Conservation (phyloP, 176 grass and related monocot species). For the Aegilops sharonensis region DNA sequence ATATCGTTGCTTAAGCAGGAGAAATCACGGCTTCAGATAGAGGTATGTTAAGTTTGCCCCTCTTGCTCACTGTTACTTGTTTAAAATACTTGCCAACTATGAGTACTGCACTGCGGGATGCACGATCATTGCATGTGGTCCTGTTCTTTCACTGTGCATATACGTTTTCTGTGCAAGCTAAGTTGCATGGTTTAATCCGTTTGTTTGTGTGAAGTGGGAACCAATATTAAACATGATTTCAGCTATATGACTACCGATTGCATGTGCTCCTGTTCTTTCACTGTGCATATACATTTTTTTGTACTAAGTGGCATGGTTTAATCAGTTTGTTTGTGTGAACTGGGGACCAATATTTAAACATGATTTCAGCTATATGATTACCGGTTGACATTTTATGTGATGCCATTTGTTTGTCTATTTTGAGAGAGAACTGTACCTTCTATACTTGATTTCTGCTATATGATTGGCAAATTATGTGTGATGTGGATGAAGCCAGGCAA, state of each 20-base stretch:
- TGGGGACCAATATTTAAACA: neutral
- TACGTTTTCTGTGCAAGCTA: neutral
- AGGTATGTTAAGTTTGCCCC: constrained; percentile 54
- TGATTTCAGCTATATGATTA: neutral
- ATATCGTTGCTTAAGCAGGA: constrained; percentile 92
- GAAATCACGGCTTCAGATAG: constrained; percentile 77
- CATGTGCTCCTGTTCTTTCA: constrained; percentile 9
- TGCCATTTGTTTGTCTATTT: neutral
- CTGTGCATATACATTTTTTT: neutral
- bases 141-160: neutral
- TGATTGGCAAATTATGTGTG: neutral
- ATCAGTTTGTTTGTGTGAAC: constrained; percentile 8
- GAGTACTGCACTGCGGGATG: neutral
- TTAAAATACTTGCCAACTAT: neutral
- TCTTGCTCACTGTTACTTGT: neutral
- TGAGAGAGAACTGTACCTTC: neutral
- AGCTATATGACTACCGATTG: neutral
- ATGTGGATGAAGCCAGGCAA: neutral
- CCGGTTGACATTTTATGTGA: neutral
- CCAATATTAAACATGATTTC: neutral
- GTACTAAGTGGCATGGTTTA: neutral
- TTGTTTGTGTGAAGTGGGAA: neutral
- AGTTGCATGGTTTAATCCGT: neutral
- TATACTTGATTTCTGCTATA: neutral
- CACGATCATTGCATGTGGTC: constrained; percentile 7